A percentile compares a stretch with the other conserved stretches of the same genome.
phyloP scores from a whole-genome alignment of 1,284 basidiomycete species.

The Ceratorhiza oryzae-sativae region DNA sequence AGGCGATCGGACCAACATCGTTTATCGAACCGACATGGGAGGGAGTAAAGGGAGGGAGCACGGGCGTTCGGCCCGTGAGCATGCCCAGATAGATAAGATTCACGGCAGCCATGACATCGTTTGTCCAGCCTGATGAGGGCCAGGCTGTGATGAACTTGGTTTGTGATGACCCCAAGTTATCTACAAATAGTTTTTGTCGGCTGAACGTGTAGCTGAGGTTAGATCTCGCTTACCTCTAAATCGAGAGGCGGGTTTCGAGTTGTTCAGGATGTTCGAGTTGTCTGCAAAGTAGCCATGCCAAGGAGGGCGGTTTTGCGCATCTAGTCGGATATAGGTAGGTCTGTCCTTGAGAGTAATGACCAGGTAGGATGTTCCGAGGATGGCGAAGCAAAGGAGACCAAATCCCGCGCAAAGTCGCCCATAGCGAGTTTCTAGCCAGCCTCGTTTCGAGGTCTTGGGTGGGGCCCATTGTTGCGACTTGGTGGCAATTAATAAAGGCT shows the following conservation, averaged over 20 bases:
- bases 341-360: not conserved
- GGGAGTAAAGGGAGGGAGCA: conserved; percentile 69
- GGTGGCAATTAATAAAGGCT: not conserved
- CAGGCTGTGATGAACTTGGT: conserved; percentile 32
- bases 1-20: conserved; percentile 53
- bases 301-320: not conserved
- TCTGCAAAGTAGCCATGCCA: not conserved
- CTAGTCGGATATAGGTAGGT: not conserved
- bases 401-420: conserved; percentile 9
- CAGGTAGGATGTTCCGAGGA: not conserved
- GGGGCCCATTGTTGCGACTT: not conserved
- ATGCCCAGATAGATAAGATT: conserved; percentile 72
- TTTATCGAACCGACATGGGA: conserved; percentile 62
- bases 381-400: not conserved
- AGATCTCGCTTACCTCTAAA: conserved; percentile 7
- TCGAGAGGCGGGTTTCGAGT: not conserved
- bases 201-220: not conserved
- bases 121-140: conserved; percentile 43
- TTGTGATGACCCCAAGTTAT: conserved; percentile 10
- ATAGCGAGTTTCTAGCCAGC: conserved; percentile 2
- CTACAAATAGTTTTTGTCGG: not conserved
- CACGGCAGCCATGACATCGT: conserved; percentile 55
- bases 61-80: conserved; percentile 65
- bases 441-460: not conserved
- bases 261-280: conserved; percentile 5